Conservation (phyloP, 2,329 filamentous ascomycete species). For the Cadophora sp. region DNA sequence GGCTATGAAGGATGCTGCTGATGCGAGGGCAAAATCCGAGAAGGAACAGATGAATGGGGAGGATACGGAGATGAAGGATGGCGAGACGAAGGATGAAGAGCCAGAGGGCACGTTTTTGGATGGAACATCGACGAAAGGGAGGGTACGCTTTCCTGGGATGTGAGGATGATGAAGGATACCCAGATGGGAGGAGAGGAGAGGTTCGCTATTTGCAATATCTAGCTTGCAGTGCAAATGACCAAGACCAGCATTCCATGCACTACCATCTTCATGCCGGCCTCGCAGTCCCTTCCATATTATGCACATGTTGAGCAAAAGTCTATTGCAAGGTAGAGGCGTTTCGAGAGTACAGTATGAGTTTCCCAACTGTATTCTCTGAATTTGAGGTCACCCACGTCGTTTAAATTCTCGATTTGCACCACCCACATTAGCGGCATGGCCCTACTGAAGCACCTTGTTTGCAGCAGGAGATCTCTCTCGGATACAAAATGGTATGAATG, state of each 20-base stretch:
- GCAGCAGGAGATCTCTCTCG: not conserved
- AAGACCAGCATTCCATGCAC: not conserved
- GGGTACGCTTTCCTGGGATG: not conserved
- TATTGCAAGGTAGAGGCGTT: too few species aligned
- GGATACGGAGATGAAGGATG: constrained; percentile 10
- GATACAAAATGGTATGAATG: not conserved
- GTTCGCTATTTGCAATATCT: not conserved
- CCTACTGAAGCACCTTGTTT: too few species aligned
- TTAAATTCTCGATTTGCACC: too few species aligned
- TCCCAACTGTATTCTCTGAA: too few species aligned
- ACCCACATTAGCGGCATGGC: too few species aligned
- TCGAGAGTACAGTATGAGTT: too few species aligned
- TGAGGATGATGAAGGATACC: not conserved
- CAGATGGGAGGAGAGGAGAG: not conserved
- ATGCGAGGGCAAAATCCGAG: constrained; percentile 58
- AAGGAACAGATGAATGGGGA: not conserved
- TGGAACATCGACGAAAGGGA: not conserved
- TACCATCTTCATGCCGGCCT: too few species aligned
- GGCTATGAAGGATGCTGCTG: constrained; percentile 47
- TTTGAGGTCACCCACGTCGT: too few species aligned
- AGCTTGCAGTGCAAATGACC: not conserved
- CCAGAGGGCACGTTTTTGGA: not conserved
- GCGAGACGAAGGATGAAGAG: not conserved
- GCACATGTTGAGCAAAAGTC: too few species aligned
- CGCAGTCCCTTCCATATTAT: too few species aligned